Conservation (phyloP, 2,329 filamentous ascomycete genomes). For the Aspergillus hiratsukae region DNA sequence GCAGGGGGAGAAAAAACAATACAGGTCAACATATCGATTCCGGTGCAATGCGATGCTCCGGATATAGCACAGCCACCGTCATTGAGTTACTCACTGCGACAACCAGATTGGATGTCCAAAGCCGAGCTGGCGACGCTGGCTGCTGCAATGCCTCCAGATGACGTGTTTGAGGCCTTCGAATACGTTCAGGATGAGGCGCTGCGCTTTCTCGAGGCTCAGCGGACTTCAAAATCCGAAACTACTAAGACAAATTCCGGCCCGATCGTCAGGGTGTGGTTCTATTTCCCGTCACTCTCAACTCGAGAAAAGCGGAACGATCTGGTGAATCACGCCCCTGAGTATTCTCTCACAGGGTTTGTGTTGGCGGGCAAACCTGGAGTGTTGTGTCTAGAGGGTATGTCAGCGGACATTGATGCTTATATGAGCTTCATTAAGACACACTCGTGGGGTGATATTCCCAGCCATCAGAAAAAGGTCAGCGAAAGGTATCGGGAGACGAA, state of each 20-base stretch:
- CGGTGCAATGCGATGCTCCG: conserved; percentile 15
- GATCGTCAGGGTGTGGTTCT: conserved; percentile 57
- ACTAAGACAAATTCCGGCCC: conserved; percentile 11
- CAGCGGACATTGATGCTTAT: conserved; percentile 50
- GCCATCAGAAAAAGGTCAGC: conserved; percentile 60
- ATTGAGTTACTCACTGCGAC: conserved; percentile 37
- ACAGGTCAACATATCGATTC: conserved; percentile 26
- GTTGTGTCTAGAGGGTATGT: conserved; percentile 34
- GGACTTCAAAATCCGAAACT: neutral
- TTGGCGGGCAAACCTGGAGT: conserved; percentile 57
- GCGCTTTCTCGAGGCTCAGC: conserved; percentile 24
- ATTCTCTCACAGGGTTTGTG: conserved; percentile 56
- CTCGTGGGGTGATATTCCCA: conserved; percentile 59
- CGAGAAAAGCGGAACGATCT: conserved; percentile 56
- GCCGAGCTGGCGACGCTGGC: conserved; percentile 41
- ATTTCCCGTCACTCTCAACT: conserved; percentile 59
- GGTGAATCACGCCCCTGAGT: conserved; percentile 49
- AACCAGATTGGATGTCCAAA: conserved; percentile 52
- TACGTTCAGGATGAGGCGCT: conserved; percentile 38
- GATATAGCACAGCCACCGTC: conserved; percentile 20
- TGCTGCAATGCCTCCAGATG: conserved; percentile 38
- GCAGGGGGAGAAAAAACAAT: conserved; percentile 19
- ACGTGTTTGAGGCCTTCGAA: conserved; percentile 46
- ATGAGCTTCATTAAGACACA: conserved; percentile 62
- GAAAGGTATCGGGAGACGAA: conserved; percentile 48